Conservation (phyloP, 2,329 filamentous ascomycete species). For the Kalaharituber pfeilii region DNA sequence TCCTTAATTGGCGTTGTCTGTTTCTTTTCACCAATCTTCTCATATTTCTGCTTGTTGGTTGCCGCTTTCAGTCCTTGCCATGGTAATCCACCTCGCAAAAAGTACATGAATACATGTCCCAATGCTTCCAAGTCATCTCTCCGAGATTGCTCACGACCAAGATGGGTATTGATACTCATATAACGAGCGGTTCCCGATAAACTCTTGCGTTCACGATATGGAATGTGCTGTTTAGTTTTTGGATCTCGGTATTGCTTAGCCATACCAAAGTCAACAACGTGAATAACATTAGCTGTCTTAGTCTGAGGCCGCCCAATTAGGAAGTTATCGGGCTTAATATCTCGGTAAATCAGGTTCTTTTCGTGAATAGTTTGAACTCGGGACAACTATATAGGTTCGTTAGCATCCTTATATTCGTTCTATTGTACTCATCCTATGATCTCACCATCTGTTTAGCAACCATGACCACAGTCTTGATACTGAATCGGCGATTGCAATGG, state of each 20-base stretch:
- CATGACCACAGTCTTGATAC: constrained; percentile 97
- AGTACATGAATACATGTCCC: constrained; percentile 60
- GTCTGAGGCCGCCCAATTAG: constrained; percentile 81
- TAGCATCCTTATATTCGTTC: constrained; percentile 27
- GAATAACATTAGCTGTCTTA: constrained; percentile 93
- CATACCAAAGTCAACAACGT: constrained; percentile 98
- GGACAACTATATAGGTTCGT: constrained; percentile 17
- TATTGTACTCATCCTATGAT: constrained; percentile 11
- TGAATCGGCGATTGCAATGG: constrained; percentile 86
- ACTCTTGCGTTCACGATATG: constrained; percentile 91
- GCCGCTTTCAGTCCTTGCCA: constrained; percentile 59
- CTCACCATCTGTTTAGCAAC: constrained; percentile 93
- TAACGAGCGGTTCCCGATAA: constrained; percentile 92
- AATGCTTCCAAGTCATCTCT: constrained; percentile 87
- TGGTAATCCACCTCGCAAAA: constrained; percentile 50
- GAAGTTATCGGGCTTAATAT: constrained; percentile 99
- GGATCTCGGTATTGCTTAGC: constrained; percentile 98
- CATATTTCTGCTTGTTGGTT: constrained; percentile 91
- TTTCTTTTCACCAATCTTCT: constrained; percentile 99
- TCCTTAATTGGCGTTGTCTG: constrained; percentile 96
- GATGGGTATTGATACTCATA: constrained; percentile 99
- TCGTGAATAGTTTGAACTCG: constrained; percentile 91
- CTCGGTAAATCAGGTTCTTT: constrained; percentile 96
- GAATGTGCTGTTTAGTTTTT: constrained; percentile 98
- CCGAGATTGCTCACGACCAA: constrained; percentile 88